A percentile compares a stretch with the other conserved stretches of the same genome.
Evolutionary conservation across 768 basidiomycete genomes (phyloP).

Genomic region (Panellus pusillus): DNA sequence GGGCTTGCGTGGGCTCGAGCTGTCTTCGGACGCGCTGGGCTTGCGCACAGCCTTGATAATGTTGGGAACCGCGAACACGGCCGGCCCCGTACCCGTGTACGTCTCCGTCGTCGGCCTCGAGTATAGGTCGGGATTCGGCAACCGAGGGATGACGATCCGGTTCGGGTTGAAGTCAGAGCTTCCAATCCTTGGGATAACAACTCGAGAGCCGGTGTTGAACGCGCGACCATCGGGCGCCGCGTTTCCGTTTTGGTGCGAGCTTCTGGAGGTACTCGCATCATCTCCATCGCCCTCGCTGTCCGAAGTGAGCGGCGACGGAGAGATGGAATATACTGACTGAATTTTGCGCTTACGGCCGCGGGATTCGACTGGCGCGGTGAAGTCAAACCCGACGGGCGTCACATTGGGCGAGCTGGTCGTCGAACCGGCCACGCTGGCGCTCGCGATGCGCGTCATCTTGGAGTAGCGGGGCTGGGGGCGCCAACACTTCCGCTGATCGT

Average conservation of each 20-base stretch:
- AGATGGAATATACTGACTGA: constrained; percentile 17
- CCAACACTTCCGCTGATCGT: constrained; percentile 17
- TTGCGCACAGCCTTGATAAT: not conserved
- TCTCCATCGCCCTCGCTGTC: constrained; percentile 10
- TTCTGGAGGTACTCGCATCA: constrained; percentile 5
- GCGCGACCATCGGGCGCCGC: constrained; percentile 15
- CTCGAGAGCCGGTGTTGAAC: constrained; percentile 11
- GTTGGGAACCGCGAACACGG: not conserved
- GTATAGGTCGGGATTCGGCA: constrained; percentile 14
- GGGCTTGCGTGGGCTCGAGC: constrained; percentile 9
- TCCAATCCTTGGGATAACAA: not conserved
- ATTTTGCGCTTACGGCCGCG: constrained; percentile 23
- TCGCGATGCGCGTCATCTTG: constrained; percentile 8
- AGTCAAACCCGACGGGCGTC: constrained; percentile 15
- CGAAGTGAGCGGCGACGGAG: constrained; percentile 19
- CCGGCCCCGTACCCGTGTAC: not conserved
- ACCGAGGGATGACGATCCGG: constrained; percentile 19
- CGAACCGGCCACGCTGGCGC: constrained; percentile 5
- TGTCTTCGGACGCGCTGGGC: constrained; percentile 10
- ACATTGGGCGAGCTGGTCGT: constrained; percentile 10
- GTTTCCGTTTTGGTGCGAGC: constrained; percentile 9
- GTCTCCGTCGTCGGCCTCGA: constrained; percentile 4
- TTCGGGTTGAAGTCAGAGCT: not conserved
- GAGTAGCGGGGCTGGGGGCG: constrained; percentile 13
- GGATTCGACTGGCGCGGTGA: constrained; percentile 22